Conservation (phyloP, 345 rosid species). For the Litchi chinensis region DNA sequence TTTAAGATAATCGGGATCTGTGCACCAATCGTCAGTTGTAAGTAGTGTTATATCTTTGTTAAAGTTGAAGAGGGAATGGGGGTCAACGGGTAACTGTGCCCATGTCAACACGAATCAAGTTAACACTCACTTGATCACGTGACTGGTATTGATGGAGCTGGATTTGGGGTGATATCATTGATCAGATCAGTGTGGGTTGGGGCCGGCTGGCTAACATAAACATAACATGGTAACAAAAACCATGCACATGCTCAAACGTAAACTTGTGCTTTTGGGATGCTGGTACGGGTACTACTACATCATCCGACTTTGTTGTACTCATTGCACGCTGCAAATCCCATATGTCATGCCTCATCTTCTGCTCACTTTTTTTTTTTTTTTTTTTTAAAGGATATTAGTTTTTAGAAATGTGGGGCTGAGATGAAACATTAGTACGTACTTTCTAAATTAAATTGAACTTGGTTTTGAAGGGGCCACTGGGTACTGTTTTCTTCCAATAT, state of each 20-base stretch:
- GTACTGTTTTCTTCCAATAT: too few relatives aligned
- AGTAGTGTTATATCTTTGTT: slow-evolving; percentile 3
- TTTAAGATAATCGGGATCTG: slow-evolving; percentile 46
- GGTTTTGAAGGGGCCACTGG: too few relatives aligned
- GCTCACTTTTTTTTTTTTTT: background rate
- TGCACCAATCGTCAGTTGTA: slow-evolving; percentile 54
- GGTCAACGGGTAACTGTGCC: slow-evolving; percentile 19
- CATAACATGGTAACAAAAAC: background rate
- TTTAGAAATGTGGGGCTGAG: too few relatives aligned
- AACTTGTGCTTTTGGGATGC: too few relatives aligned
- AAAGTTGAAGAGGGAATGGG: background rate
- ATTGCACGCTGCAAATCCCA: background rate
- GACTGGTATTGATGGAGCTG: background rate
- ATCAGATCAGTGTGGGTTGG: too few relatives aligned
- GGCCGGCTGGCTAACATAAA: background rate
- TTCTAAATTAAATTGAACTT: too few relatives aligned
- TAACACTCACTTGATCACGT: slow-evolving; percentile 14
- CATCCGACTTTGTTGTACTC: background rate
- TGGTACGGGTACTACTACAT: too few relatives aligned
- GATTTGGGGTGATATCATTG: background rate
- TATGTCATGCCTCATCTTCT: slow-evolving; percentile 3
- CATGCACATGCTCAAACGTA: background rate
- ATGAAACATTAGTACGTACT: too few relatives aligned
- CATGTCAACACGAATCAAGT: slow-evolving; percentile 27
- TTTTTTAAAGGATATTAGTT: too few relatives aligned